Percentiles rank a stretch among this genome's conserved stretches.
Conservation (phyloP, 179 eudicot species). For the Corrigiola litoralis region DNA sequence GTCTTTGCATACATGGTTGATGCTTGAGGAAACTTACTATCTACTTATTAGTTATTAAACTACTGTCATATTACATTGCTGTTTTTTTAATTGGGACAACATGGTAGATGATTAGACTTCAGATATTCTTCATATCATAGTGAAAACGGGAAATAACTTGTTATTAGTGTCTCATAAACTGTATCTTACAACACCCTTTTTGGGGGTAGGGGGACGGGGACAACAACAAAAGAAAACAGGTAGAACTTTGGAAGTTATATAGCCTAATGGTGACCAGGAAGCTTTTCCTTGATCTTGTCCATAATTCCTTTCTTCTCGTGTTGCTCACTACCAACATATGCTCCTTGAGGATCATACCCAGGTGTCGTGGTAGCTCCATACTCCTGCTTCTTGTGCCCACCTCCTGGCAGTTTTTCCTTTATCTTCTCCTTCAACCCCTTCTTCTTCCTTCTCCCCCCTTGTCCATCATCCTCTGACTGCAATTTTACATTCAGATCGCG, state of each 20-base stretch:
- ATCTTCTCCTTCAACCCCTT: constrained; percentile 45
- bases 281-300: constrained; percentile 27
- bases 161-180: too few species aligned
- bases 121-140: too few species aligned
- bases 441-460: constrained; percentile 39
- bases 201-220: too few species aligned
- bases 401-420: constrained; percentile 40
- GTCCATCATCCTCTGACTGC: constrained; percentile 44
- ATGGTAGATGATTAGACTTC: too few species aligned
- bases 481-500: neutral
- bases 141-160: too few species aligned
- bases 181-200: too few species aligned
- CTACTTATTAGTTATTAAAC: too few species aligned
- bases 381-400: constrained; percentile 17
- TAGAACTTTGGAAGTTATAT: neutral
- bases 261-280: constrained; percentile 20
- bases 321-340: constrained; percentile 1
- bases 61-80: too few species aligned
- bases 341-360: constrained; percentile 16
- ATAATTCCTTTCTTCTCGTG: constrained; percentile 29
- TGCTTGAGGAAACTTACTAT: too few species aligned
- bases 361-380: constrained; percentile 6
- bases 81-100: too few species aligned
- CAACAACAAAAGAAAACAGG: neutral
- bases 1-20: too few species aligned